Evolutionary conservation across 2,329 filamentous ascomycete species (phyloP).

Genomic region (Colletotrichum lentis): DNA sequence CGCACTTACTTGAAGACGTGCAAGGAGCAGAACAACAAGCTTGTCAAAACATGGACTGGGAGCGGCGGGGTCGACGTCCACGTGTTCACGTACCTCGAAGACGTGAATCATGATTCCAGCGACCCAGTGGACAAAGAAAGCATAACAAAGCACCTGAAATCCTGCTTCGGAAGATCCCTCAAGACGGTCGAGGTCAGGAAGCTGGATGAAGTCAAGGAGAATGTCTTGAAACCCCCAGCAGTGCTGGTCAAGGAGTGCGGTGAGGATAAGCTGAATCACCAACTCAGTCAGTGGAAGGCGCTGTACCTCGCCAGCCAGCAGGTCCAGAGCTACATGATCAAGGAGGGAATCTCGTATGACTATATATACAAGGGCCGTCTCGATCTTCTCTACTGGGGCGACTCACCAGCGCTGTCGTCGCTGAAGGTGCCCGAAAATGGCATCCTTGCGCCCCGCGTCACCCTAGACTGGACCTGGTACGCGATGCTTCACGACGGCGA

Average conservation of each 20-base stretch:
- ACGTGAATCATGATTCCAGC: constrained; percentile 33
- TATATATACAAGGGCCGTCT: constrained; percentile 38
- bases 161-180: constrained; percentile 37
- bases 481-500: constrained; percentile 39
- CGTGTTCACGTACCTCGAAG: constrained; percentile 39
- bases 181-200: constrained; percentile 37
- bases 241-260: constrained; percentile 34
- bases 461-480: constrained; percentile 40
- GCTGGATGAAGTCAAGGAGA: constrained; percentile 35
- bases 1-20: constrained; percentile 40
- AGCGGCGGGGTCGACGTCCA: constrained; percentile 39
- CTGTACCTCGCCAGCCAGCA: constrained; percentile 46
- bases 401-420: constrained; percentile 33
- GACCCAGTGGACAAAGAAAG: constrained; percentile 30
- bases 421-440: constrained; percentile 31
- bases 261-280: constrained; percentile 34
- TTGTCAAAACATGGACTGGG: constrained; percentile 39
- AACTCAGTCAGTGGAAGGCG: constrained; percentile 39
- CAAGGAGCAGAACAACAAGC: constrained; percentile 37
- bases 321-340: constrained; percentile 46
- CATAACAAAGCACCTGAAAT: constrained; percentile 36
- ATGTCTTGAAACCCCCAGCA: constrained; percentile 21
- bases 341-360: constrained; percentile 35
- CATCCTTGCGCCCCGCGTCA: constrained; percentile 39
- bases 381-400: constrained; percentile 36